Conservation (phyloP, 208 protist species). For the Giardia muris region DNA sequence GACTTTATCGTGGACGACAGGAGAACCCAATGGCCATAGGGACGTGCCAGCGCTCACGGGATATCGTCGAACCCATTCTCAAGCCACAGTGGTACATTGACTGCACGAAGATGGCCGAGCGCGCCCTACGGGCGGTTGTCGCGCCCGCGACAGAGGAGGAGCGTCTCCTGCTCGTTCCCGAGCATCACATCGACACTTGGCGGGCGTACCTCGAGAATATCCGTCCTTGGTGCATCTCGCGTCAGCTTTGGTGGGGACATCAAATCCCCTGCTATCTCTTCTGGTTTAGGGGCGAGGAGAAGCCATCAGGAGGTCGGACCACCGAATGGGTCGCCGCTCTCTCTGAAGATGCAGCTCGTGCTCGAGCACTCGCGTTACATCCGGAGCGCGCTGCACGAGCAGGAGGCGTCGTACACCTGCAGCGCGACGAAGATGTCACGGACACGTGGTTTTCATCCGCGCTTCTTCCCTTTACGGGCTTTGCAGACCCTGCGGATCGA, state of each 20-base stretch:
- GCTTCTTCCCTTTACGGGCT: slow-evolving; percentile 88
- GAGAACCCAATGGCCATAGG: slow-evolving; percentile 68
- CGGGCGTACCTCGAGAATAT: slow-evolving; percentile 57
- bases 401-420: slow-evolving; percentile 30
- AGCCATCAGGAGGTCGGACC: not conserved
- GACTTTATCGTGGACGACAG: slow-evolving; percentile 65
- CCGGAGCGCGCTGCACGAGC: slow-evolving; percentile 51
- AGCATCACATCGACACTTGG: slow-evolving; percentile 68
- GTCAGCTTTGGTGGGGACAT: slow-evolving; percentile 99
- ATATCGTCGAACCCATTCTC: slow-evolving; percentile 93
- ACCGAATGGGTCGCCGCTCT: slow-evolving; percentile 69
- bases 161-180: slow-evolving; percentile 72
- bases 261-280: slow-evolving; percentile 93
- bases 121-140: slow-evolving; percentile 46
- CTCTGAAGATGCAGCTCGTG: slow-evolving; percentile 67
- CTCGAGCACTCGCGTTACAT: slow-evolving; percentile 51
- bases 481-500: slow-evolving; percentile 67
- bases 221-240: slow-evolving; percentile 72
- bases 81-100: slow-evolving; percentile 98
- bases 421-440: slow-evolving; percentile 93
- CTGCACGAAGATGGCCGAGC: slow-evolving; percentile 58
- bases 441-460: slow-evolving; percentile 99
- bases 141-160: slow-evolving; percentile 46
- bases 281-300: not conserved
- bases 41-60: slow-evolving; percentile 77